Conservation (phyloP, 192 early-diverging fungal species). For the Coemansia sp. region DNA sequence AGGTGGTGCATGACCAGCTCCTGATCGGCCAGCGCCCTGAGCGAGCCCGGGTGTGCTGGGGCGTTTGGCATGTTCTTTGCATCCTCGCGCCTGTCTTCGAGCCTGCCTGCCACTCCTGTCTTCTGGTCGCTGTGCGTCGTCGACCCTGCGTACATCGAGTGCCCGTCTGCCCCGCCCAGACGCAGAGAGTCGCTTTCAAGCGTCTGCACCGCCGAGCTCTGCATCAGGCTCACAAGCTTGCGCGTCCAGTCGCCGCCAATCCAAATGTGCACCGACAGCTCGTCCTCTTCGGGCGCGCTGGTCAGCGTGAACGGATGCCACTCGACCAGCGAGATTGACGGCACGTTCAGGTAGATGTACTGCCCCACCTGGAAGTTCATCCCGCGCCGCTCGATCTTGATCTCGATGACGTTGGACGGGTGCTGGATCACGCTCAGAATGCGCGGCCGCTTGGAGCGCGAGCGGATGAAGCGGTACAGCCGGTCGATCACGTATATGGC, state of each 20-base stretch:
- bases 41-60: conserved; percentile 24
- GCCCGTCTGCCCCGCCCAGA: background rate
- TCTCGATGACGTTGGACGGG: conserved; percentile 79
- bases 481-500: conserved; percentile 71
- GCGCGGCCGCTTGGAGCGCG: conserved; percentile 63
- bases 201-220: conserved; percentile 36
- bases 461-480: conserved; percentile 68
- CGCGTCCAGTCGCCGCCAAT: conserved; percentile 78
- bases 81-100: background rate
- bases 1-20: conserved; percentile 50
- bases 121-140: conserved; percentile 14
- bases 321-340: conserved; percentile 67
- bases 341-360: conserved; percentile 77
- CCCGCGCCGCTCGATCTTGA: conserved; percentile 73
- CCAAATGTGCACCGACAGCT: conserved; percentile 76
- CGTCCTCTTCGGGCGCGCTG: conserved; percentile 78
- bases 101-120: conserved; percentile 7
- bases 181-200: conserved; percentile 7
- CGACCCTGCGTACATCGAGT: conserved; percentile 27
- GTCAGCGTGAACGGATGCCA: conserved; percentile 90
- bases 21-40: conserved; percentile 48
- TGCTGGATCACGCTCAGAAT: conserved; percentile 85
- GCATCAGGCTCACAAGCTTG: conserved; percentile 55
- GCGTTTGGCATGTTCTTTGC: conserved; percentile 9
- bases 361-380: conserved; percentile 69